A percentile compares a stretch with the other conserved stretches of the same genome.
These are phyloP conservation scores for Scutellaria barbata DNA, from an alignment of 257 asterid genomes.

Conservation along the genomic window DNA sequence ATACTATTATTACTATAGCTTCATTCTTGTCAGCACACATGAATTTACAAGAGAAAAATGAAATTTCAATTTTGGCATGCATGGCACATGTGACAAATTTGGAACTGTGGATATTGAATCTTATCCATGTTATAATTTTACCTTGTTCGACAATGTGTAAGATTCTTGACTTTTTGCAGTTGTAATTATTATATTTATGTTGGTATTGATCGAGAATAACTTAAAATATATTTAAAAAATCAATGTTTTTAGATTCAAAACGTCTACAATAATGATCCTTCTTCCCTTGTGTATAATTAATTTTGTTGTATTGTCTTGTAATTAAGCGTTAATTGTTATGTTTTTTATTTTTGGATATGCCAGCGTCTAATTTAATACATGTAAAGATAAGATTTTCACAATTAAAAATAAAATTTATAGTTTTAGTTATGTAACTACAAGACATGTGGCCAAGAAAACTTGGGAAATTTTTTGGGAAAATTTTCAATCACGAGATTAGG, in stretches of 20 bases:
- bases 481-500: too few species aligned
- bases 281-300: not conserved
- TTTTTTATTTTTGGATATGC: not conserved
- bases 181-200: slow-evolving; percentile 6
- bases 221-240: not conserved
- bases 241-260: not conserved
- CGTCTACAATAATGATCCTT: not conserved
- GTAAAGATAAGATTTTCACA: too few species aligned
- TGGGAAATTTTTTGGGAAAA: too few species aligned
- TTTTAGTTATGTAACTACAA: too few species aligned
- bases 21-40: slow-evolving; percentile 7
- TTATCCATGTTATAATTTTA: slow-evolving; percentile 20
- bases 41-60: too few species aligned
- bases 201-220: not conserved
- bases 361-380: not conserved
- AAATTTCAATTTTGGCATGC: slow-evolving; percentile 12
- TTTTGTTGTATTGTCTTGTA: not conserved
- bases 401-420: too few species aligned
- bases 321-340: not conserved
- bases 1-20: not conserved
- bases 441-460: too few species aligned
- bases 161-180: slow-evolving; percentile 28
- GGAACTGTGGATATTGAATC: not conserved
- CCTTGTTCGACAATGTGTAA: slow-evolving; percentile 7
- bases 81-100: slow-evolving; percentile 28